Percentiles rank a stretch among this genome's conserved stretches.
Evolutionary conservation across 805 yeast species (phyloP).

Genomic region (Ogataea corticis): DNA sequence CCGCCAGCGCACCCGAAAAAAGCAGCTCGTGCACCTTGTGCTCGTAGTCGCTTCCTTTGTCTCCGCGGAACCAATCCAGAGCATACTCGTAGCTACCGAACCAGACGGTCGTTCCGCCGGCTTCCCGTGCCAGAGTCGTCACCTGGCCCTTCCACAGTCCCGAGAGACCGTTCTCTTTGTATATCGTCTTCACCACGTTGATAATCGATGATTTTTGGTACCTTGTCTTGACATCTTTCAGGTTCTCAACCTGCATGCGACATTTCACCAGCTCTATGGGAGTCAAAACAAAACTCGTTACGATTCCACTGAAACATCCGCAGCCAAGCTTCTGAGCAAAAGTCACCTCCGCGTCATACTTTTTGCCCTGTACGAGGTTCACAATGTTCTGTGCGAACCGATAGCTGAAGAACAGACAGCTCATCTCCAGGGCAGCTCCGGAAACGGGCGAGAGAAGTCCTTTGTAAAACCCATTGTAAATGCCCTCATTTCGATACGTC

Average conservation of each 20-base stretch:
- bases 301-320: conserved; percentile 82
- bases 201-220: conserved; percentile 30
- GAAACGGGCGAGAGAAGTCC: conserved; percentile 80
- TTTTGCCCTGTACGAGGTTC: conserved; percentile 27
- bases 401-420: conserved; percentile 72
- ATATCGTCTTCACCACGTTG: conserved; percentile 42
- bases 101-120: conserved; percentile 93
- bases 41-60: conserved; percentile 27
- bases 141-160: conserved; percentile 90
- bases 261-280: conserved; percentile 94
- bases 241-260: conserved; percentile 69
- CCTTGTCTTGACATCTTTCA: conserved; percentile 21
- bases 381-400: conserved; percentile 45
- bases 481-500: conserved; percentile 69
- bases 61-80: conserved; percentile 37
- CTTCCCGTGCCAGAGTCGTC: conserved; percentile 78
- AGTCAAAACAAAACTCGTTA: conserved; percentile 80
- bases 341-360: conserved; percentile 21
- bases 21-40: conserved; percentile 53
- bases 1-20: conserved; percentile 84
- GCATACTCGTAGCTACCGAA: conserved; percentile 81
- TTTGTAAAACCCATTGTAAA: conserved; percentile 67
- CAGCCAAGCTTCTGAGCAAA: conserved; percentile 45
- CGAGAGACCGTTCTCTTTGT: conserved; percentile 49
- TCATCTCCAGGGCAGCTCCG: conserved; percentile 90